Base-by-base conservation (phyloP, 805 yeast species). In the Zygosaccharomyces gambellarensis region DNA sequence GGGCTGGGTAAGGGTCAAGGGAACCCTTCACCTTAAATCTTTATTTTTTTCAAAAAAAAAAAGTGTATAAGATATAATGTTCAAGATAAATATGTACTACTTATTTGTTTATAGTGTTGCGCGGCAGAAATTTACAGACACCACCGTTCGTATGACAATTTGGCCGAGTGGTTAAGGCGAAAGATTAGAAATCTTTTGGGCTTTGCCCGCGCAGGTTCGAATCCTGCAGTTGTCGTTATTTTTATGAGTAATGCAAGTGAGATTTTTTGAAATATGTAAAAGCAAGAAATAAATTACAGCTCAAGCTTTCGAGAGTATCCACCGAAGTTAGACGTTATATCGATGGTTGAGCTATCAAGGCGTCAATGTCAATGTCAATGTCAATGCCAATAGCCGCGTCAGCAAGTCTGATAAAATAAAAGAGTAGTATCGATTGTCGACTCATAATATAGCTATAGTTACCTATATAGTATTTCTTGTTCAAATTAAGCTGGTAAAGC, bases 161-260 rank as follows among this genome's bases (percentile, higher is more conserved):
- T 77, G 81, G 80, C 81, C 82, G 81, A 77, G 81, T 73, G 81
- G 81, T 77, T 77, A 77, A 77, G 81, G 82, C 80, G 81, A 75
- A 76, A 77, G 81, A 77, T 75, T 74, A 73, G 78, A 72, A 72
- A 75, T 74, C 78, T 74, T 74, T 75, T 75, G 79, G 79, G 78
- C 74, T 69, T 73, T 74, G 71, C 78, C 78, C 78, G 79, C 79
- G 76, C 78, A 75, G 79, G 78, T 79, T 80, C 85, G 82, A 80
- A 68, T 79, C 85, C 84, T 80, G 85, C 82, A 76, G 83, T 76
- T 79, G 83, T 79, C 83, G 83, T 56, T 64, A 64, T 68, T 67
- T 69, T 70, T 69, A 39, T 6, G 3, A 11, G 1, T 17, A 17
- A 17, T 17, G 17, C 17, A 17, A 17, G 17, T 17, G 17, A 17